A percentile compares a stretch with the other conserved stretches of the same genome.
Evolutionary conservation across 192 early-diverging fungal genomes (phyloP).

Genomic region (Pilaira anomala): DNA sequence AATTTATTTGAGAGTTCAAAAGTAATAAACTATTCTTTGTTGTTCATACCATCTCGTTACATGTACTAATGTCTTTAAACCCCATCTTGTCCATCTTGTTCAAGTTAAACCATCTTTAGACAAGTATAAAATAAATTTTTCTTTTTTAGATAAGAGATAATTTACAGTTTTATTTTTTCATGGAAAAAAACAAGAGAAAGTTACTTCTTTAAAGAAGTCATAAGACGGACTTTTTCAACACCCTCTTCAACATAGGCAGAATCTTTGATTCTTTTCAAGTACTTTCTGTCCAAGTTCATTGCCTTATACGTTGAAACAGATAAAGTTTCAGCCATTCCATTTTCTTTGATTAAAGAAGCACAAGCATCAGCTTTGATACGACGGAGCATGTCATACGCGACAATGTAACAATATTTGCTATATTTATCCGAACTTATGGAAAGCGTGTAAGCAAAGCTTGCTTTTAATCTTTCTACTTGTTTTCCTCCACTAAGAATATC

Average conservation of each 20-base stretch:
- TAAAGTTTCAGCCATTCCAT: background rate
- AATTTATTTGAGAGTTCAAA: no score
- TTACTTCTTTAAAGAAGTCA: background rate
- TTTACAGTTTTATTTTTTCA: no score
- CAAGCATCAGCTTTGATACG: constrained; percentile 25
- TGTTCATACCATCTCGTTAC: no score
- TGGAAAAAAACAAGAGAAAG: no score
- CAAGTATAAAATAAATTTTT: no score
- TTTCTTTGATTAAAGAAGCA: background rate
- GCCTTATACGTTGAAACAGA: background rate
- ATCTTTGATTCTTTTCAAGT: constrained; percentile 14
- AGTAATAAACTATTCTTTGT: no score
- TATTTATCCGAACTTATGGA: constrained; percentile 8
- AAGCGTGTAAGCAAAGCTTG: constrained; percentile 23
- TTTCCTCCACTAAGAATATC: constrained; percentile 11
- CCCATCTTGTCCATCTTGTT: no score
- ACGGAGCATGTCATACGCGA: constrained; percentile 18
- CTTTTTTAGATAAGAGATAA: no score
- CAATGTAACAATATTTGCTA: constrained; percentile 18
- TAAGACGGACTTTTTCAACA: background rate
- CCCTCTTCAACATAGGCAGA: background rate
- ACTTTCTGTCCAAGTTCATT: constrained; percentile 12
- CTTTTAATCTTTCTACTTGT: constrained; percentile 3
- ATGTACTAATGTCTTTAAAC: no score
- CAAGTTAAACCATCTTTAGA: no score